Evolutionary conservation across 306 rosid genomes (phyloP).

Genomic region (Myrica gale): DNA sequence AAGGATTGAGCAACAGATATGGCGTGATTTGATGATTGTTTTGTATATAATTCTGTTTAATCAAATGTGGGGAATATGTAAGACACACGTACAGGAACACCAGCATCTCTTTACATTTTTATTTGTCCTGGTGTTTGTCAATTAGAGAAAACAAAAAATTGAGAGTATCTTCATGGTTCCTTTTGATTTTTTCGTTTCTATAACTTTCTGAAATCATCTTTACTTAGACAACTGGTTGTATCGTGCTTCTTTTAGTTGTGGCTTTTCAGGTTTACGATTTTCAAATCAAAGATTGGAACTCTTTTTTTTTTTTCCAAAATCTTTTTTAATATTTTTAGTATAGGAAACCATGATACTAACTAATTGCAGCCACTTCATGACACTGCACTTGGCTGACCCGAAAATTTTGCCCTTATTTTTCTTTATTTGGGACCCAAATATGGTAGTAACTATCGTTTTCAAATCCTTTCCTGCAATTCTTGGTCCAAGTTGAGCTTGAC

Average conservation of each 20-base stretch:
- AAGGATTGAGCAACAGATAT: not conserved
- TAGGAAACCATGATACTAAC: not conserved
- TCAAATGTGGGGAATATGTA: not conserved
- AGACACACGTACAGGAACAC: not conserved
- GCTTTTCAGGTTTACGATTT: not conserved
- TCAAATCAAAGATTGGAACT: not conserved
- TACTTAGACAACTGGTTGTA: not conserved
- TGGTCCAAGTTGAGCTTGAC: not conserved
- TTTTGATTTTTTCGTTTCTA: not conserved
- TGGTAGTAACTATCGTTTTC: not conserved
- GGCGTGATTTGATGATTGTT: not conserved
- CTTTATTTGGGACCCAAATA: not conserved
- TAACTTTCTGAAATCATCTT: not conserved
- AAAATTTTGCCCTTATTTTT: not conserved
- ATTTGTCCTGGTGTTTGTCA: not conserved
- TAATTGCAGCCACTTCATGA: not conserved
- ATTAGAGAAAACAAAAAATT: not conserved
- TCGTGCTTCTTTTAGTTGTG: not conserved
- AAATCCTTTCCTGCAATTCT: slow-evolving; percentile 2
- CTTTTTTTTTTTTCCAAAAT: not conserved
- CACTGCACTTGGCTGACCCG: not conserved
- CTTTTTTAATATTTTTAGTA: not conserved
- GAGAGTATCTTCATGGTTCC: not conserved
- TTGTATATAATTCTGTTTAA: not conserved
- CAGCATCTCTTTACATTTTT: not conserved